Evolutionary conservation across 2,329 filamentous ascomycete species (phyloP), one percentile per base, ranked within the genome.

Genomic region (Acrodontium crateriforme): DNA sequence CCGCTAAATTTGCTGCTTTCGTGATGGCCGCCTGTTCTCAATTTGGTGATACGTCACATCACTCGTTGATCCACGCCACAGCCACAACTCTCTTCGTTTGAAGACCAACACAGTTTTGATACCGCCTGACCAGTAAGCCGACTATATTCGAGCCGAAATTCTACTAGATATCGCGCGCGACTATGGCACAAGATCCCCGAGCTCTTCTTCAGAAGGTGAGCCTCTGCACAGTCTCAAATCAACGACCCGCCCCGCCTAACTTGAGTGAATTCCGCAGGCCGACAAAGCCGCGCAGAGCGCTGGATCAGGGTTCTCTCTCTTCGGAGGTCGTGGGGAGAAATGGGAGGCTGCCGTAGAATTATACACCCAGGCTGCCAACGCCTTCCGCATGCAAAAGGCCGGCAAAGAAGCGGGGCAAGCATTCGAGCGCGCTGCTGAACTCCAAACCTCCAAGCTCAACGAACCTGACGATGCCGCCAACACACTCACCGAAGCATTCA

Each of bases 401-500:
- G 83, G 76, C 59, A 74, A 77, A 52, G 83, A 92, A 59, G 84
- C 87, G 9, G 87, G 84, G 13, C 69, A 78, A 47, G 76, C 83
- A 9, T 92, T 93, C 41, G 83, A 93, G 54, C 76, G 54, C 37
- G 83, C 83, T 9, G 87, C 84, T n/a, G 57, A 69, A 23, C 75
- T 95, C 34, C 82, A 92, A 55, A 70, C 63, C 27, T 68, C 74
- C 41, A 76, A 85, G 45, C 69, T 95, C 27, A 91, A 84, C 51
- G 85, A 95, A 50, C 81, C 79, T 22, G 82, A 92, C 52, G 89
- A 95, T 52, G 83, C 84, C 25, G 85, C 87, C 39, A 91, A 92
- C 58, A 78, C 78, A 25, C 63, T 84, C 36, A 72, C 78, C 47
- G 85, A 95, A 54, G 89, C 89, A 28, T 95, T 85, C 69, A 94